Percentiles rank a stretch among this genome's conserved stretches.
Conservation (phyloP, 2,329 filamentous ascomycete species). For the Neofusicoccum laricinum region DNA sequence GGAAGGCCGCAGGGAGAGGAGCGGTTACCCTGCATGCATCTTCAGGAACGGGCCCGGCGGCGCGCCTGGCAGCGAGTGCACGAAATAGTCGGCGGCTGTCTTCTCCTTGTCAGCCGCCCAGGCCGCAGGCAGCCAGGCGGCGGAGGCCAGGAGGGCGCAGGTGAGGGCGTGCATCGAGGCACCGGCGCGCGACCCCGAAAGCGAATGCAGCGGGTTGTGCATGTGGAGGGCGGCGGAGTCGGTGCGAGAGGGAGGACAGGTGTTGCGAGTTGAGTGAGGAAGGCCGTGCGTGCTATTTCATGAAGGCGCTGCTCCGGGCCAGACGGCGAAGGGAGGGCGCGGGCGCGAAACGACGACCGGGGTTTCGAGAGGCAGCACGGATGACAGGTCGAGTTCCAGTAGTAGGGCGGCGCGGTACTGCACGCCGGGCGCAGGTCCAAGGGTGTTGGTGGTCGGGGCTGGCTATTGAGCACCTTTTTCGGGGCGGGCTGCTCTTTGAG, state of each 20-base stretch:
- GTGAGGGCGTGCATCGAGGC: constrained; percentile 34
- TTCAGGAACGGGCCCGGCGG: constrained; percentile 77
- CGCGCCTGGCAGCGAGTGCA: constrained; percentile 78
- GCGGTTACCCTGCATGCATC: constrained; percentile 88
- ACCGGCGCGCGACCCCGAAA: constrained; percentile 18
- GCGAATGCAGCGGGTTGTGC: constrained; percentile 23
- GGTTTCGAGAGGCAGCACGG: neutral
- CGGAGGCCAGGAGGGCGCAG: constrained; percentile 29
- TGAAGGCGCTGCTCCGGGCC: constrained; percentile 21
- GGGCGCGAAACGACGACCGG: neutral
- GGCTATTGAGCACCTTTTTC: constrained; percentile 5
- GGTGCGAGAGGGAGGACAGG: constrained; percentile 21
- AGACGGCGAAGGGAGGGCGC: neutral
- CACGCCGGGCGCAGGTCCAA: constrained; percentile 20
- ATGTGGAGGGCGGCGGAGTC: constrained; percentile 21
- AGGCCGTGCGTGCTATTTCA: constrained; percentile 33
- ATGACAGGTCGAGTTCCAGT: neutral
- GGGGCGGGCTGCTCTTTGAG: constrained; percentile 4
- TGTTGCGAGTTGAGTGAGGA: constrained; percentile 18
- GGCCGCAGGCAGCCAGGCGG: constrained; percentile 29
- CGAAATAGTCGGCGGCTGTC: constrained; percentile 82
- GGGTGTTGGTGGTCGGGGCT: constrained; percentile 4
- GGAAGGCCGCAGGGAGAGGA: constrained; percentile 5
- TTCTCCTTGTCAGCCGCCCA: constrained; percentile 44
- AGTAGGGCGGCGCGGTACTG: constrained; percentile 16